These are phyloP conservation scores for Phytophthora pisi DNA, from an alignment of 352 stramenopile genomes.

Conservation along the genomic window DNA sequence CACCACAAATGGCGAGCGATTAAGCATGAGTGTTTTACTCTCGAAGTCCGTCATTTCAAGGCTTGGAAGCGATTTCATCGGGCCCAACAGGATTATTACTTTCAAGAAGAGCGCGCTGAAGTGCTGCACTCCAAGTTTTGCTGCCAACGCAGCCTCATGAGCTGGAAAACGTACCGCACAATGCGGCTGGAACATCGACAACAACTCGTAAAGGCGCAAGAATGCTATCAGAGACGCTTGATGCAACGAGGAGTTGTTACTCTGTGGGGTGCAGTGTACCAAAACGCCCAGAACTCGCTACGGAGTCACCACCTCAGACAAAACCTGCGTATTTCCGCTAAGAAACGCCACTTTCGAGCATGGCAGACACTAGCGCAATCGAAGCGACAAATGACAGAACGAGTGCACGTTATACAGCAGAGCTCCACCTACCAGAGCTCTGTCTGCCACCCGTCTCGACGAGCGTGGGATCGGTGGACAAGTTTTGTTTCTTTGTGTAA, in stretches of 20 bases:
- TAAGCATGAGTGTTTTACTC: slow-evolving; percentile 1
- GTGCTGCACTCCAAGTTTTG: slow-evolving; percentile 14
- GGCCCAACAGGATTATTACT: neutral
- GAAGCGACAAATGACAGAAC: neutral
- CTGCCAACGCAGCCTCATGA: slow-evolving; percentile 11
- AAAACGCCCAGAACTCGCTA: slow-evolving; percentile 27
- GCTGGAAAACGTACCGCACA: slow-evolving; percentile 25
- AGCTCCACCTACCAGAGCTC: slow-evolving; percentile 26
- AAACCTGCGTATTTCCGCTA: slow-evolving; percentile 24
- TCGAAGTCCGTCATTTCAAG: slow-evolving; percentile 12
- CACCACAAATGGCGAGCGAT: slow-evolving; percentile 15
- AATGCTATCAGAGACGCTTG: slow-evolving; percentile 21
- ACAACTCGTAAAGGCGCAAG: slow-evolving; percentile 13
- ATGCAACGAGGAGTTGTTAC: slow-evolving; percentile 29
- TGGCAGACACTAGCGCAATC: slow-evolving; percentile 25
- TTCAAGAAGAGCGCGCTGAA: slow-evolving; percentile 15
- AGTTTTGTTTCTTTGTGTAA: slow-evolving; percentile 14
- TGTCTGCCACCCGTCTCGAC: slow-evolving; percentile 34
- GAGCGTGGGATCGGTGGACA: slow-evolving; percentile 38
- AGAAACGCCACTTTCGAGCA: slow-evolving; percentile 26
- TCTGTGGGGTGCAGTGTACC: slow-evolving; percentile 29
- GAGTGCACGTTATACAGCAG: slow-evolving; percentile 5
- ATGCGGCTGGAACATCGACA: slow-evolving; percentile 1
- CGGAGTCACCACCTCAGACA: slow-evolving; percentile 30
- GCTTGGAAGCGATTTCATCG: slow-evolving; percentile 22